phyloP scores from a whole-genome alignment of 306 rosid genomes.

The Quercus variabilis region DNA sequence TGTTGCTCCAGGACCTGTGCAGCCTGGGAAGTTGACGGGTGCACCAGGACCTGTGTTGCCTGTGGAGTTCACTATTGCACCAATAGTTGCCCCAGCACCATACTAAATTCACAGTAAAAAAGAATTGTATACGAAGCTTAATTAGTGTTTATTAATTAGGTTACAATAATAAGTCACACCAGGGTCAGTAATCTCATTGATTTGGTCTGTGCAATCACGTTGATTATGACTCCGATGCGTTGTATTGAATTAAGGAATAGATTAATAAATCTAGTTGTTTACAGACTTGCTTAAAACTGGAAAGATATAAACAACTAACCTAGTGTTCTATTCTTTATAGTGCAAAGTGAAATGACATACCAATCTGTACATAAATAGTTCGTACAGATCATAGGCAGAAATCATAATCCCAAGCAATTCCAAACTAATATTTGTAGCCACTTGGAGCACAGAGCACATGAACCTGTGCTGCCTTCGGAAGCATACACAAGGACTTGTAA shows the following conservation, averaged over 20 bases:
- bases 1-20: neutral
- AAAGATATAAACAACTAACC: no score
- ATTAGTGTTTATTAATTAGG: neutral
- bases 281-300: no score
- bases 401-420: no score
- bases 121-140: neutral
- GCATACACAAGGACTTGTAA: no score
- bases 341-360: no score
- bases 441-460: no score
- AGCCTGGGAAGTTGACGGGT: conserved; percentile 14
- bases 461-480: no score
- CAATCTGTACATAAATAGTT: no score
- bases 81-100: conserved; percentile 32
- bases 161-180: conserved; percentile 1
- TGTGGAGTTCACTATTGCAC: conserved; percentile 8
- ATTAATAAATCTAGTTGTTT: no score
- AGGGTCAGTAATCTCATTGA: neutral
- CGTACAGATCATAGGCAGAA: no score
- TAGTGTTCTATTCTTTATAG: no score
- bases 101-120: neutral
- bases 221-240: neutral
- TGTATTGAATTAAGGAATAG: neutral
- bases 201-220: neutral
- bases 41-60: neutral
- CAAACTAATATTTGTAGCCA: no score